Base-by-base conservation (phyloP, 2,329 filamentous ascomycete genomes). In the Decorospora gaudefroyi region DNA sequence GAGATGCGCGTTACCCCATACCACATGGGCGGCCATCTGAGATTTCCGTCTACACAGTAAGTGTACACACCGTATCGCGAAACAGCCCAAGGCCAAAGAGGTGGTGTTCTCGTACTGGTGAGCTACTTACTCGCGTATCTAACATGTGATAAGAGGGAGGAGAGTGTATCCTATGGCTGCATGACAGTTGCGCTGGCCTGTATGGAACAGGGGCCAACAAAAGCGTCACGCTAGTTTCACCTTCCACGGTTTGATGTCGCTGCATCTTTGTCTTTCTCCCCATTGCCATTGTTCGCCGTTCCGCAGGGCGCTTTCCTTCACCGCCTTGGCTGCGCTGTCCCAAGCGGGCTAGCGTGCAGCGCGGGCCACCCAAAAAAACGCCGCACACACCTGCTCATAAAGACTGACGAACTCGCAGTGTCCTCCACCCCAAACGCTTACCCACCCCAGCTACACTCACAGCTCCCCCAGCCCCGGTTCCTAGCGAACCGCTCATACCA, bases 401-500 rank as follows among this genome's bases (percentile, higher is more conserved):
- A 58, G 52, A 47, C 42, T 52, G 48, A 42, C 41, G 44, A 53
- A 44, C 42, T 49, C 35, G 38, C 42, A 19, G 46, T 49, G 49
- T 53, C 41, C 45, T 45, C 38, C 30, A 45, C 53, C 51, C 43
- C 50, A 53, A 64, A 53, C 52, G 52, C 52, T 51, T 42, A 52
- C 51, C 51, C 51, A 46, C 45, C 42, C 49, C 57, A 52, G 59
- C 60, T 41, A 53, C 52, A 55, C 51, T 42, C 52, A 56, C 56
- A 58, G 57, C 49, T 60, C 55, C 56, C 49, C 42, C 47, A 56
- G 49, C 55, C 57, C 41, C 59, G 61, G 59, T 65, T 59, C 65
- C 55, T 58, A 56, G 61, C 54, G 64, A 55, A 62, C 55, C 57
- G 49, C 48, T 42, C 62, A 68, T 64, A 68, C 64, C 62, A 63